These are phyloP conservation scores for Puccinia coronata DNA, from an alignment of 1,284 basidiomycete genomes.

Conservation along the genomic window DNA sequence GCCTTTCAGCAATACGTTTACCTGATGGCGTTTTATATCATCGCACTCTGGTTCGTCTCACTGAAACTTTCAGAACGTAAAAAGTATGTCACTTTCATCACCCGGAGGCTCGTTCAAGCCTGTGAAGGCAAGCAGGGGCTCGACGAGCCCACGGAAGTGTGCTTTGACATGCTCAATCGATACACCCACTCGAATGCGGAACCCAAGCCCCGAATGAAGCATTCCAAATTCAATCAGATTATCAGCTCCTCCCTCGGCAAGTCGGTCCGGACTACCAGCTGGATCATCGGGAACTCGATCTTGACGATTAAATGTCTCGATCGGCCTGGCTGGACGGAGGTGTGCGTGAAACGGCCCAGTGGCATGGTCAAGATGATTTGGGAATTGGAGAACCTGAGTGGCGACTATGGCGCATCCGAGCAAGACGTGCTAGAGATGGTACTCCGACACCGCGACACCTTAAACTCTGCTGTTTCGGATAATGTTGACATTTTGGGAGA, in stretches of 20 bases:
- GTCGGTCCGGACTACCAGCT: conserved; percentile 69
- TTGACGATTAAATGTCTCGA: conserved; percentile 77
- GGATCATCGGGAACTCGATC: conserved; percentile 83
- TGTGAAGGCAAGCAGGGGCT: conserved; percentile 75
- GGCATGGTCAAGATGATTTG: conserved; percentile 83
- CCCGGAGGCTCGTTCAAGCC: conserved; percentile 80
- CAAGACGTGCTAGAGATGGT: conserved; percentile 63
- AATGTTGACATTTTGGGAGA: background rate
- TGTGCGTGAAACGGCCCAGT: conserved; percentile 81
- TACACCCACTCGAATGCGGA: conserved; percentile 94
- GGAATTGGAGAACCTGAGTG: conserved; percentile 76
- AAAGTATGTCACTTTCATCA: conserved; percentile 81
- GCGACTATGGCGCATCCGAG: conserved; percentile 74
- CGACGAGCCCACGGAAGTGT: conserved; percentile 91
- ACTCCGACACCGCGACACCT: conserved; percentile 54
- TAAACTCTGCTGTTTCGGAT: conserved; percentile 21
- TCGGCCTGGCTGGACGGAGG: conserved; percentile 83
- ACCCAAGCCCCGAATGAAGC: conserved; percentile 75
- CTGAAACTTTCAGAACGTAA: conserved; percentile 81
- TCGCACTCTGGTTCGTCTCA: conserved; percentile 94
- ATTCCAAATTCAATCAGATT: conserved; percentile 68
- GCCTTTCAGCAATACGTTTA: conserved; percentile 59
- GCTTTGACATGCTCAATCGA: conserved; percentile 94
- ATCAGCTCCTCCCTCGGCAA: conserved; percentile 56
- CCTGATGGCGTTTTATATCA: conserved; percentile 61